phyloP scores from a whole-genome alignment of 2,329 filamentous ascomycete genomes.

The Eurotiales sp. region DNA sequence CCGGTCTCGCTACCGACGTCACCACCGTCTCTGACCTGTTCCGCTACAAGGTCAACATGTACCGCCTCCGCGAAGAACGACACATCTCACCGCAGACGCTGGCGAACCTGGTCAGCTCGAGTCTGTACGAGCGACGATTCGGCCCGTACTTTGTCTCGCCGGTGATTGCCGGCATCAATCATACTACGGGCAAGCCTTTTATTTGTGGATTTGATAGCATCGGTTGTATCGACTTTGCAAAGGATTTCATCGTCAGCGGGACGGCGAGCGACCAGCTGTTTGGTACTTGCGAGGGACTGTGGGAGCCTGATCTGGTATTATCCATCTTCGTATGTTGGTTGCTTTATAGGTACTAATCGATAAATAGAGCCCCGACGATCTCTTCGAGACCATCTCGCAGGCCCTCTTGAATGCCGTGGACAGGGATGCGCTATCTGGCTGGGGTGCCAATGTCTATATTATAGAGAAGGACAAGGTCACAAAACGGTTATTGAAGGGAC shows the following conservation, averaged over 20 bases:
- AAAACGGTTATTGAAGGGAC: slow-evolving; percentile 95
- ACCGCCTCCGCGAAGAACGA: slow-evolving; percentile 96
- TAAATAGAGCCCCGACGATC: slow-evolving; percentile 74
- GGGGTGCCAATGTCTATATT: slow-evolving; percentile 98
- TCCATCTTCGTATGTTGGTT: neutral
- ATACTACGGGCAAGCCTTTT: slow-evolving; percentile 90
- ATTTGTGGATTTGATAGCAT: slow-evolving; percentile 99
- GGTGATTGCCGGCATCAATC: slow-evolving; percentile 91
- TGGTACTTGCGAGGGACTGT: slow-evolving; percentile 95
- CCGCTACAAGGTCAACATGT: slow-evolving; percentile 99
- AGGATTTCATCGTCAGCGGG: slow-evolving; percentile 97
- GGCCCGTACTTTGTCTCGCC: slow-evolving; percentile 95
- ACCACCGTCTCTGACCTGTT: slow-evolving; percentile 93
- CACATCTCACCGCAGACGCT: slow-evolving; percentile 92
- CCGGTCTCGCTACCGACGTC: slow-evolving; percentile 93
- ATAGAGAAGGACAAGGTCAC: slow-evolving; percentile 99
- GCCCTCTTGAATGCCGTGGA: slow-evolving; percentile 93
- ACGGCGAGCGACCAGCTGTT: slow-evolving; percentile 97
- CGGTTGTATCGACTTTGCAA: slow-evolving; percentile 98
- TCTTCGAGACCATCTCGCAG: slow-evolving; percentile 98
- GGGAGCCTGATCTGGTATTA: slow-evolving; percentile 92
- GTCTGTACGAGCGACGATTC: slow-evolving; percentile 92
- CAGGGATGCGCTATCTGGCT: slow-evolving; percentile 91
- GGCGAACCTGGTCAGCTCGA: slow-evolving; percentile 88
- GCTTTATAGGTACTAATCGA: neutral